Percentiles rank a stretch among this genome's conserved stretches.
Conservation (phyloP, 768 basidiomycete species). For the Podaxis sp. region DNA sequence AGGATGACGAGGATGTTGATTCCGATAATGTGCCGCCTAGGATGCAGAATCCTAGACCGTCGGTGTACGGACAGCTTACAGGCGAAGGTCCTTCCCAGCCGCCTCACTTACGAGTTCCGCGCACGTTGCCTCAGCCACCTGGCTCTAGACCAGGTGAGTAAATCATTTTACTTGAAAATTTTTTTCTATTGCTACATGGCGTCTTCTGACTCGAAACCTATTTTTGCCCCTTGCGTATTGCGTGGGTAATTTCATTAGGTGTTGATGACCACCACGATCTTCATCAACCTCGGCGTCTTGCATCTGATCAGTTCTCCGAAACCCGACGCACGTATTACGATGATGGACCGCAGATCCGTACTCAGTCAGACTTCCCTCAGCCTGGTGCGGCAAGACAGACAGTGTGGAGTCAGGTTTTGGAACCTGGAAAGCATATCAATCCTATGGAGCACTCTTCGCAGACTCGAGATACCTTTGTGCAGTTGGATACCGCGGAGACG, state of each 20-base stretch:
- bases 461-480: slow-evolving; percentile 63
- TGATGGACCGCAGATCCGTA: slow-evolving; percentile 49
- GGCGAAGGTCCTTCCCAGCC: slow-evolving; percentile 29
- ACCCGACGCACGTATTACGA: slow-evolving; percentile 57
- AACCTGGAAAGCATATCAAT: slow-evolving; percentile 45
- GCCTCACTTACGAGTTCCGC: slow-evolving; percentile 54
- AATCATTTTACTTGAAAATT: not conserved
- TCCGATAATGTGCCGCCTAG: slow-evolving; percentile 45
- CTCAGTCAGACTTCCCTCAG: slow-evolving; percentile 55
- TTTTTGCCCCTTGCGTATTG: not conserved
- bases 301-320: slow-evolving; percentile 56
- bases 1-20: slow-evolving; percentile 70
- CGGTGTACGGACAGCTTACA: slow-evolving; percentile 24
- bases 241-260: slow-evolving; percentile 25
- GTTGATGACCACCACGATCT: slow-evolving; percentile 46
- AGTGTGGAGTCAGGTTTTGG: slow-evolving; percentile 90
- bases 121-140: slow-evolving; percentile 68
- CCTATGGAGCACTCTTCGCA: slow-evolving; percentile 35
- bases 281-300: slow-evolving; percentile 41
- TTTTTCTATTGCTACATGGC: slow-evolving; percentile 1
- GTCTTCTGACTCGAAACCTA: not conserved
- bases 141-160: slow-evolving; percentile 45
- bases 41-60: slow-evolving; percentile 17
- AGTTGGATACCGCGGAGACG: slow-evolving; percentile 69
- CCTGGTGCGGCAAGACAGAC: slow-evolving; percentile 60